These are phyloP conservation scores for Sporisorium exsertum DNA, from an alignment of 1,284 basidiomycete genomes.

Conservation along the genomic window DNA sequence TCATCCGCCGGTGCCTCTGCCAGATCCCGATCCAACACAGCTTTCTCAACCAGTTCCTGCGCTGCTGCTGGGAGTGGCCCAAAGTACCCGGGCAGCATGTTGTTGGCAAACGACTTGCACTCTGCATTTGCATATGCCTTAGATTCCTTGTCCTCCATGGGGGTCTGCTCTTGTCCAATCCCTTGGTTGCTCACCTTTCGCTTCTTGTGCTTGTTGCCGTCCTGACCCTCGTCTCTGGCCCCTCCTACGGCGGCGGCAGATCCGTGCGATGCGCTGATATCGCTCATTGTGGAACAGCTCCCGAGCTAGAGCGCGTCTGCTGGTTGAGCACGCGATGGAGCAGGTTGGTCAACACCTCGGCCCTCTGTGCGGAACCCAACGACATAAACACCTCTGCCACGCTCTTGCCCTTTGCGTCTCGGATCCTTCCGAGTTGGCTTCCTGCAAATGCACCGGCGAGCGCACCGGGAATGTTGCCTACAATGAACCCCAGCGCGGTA, in stretches of 20 bases:
- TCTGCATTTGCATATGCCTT: conserved; percentile 10
- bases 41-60: conserved; percentile 27
- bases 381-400: conserved; percentile 80
- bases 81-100: conserved; percentile 19
- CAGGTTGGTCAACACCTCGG: conserved; percentile 82
- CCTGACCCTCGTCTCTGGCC: neutral
- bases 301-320: conserved; percentile 21
- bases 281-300: conserved; percentile 32
- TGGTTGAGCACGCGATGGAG: conserved; percentile 82
- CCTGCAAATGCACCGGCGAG: conserved; percentile 66
- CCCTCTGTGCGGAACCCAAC: conserved; percentile 83
- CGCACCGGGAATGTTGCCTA: conserved; percentile 56
- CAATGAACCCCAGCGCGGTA: conserved; percentile 63
- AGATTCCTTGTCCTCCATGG: neutral
- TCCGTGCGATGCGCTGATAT: neutral
- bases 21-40: conserved; percentile 24
- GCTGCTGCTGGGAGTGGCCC: conserved; percentile 16
- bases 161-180: no score
- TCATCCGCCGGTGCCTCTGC: conserved; percentile 17
- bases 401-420: conserved; percentile 68
- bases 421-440: conserved; percentile 62
- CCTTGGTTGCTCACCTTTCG: neutral
- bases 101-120: neutral
- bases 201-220: neutral
- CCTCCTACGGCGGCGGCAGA: neutral